A percentile compares a stretch with the other conserved stretches of the same genome.
phyloP scores from a whole-genome alignment of 148 eudicot species.

The Dianthus caryophyllus region DNA sequence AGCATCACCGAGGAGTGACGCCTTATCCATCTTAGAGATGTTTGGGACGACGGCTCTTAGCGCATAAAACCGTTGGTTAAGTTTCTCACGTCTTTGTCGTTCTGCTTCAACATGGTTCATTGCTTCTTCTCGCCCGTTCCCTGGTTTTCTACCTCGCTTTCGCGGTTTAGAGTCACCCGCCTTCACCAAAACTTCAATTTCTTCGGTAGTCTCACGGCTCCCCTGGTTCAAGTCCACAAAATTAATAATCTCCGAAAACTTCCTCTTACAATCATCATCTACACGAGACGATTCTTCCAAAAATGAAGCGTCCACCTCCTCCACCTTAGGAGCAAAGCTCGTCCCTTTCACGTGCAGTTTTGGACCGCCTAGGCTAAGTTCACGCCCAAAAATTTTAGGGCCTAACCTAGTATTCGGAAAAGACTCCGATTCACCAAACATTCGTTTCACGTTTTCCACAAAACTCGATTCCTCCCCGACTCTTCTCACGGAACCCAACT shows the following conservation, averaged over 20 bases:
- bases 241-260: slow-evolving; percentile 47
- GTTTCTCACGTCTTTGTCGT: slow-evolving; percentile 91
- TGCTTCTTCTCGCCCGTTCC: slow-evolving; percentile 84
- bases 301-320: slow-evolving; percentile 50
- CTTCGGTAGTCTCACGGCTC: slow-evolving; percentile 31
- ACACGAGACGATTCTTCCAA: slow-evolving; percentile 47
- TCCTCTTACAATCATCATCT: slow-evolving; percentile 28
- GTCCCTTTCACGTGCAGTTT: slow-evolving; percentile 55
- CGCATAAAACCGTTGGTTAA: slow-evolving; percentile 86
- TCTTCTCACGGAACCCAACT: slow-evolving; percentile 62
- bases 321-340: slow-evolving; percentile 70
- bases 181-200: slow-evolving; percentile 32
- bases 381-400: slow-evolving; percentile 69
- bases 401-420: slow-evolving; percentile 26
- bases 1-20: slow-evolving; percentile 89
- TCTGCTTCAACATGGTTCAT: slow-evolving; percentile 86
- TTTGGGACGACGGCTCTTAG: slow-evolving; percentile 91
- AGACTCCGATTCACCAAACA: slow-evolving; percentile 42
- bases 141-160: slow-evolving; percentile 86
- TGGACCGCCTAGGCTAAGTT: slow-evolving; percentile 58
- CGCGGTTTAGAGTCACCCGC: slow-evolving; percentile 57
- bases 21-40: slow-evolving; percentile 95
- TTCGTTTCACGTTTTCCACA: slow-evolving; percentile 47
- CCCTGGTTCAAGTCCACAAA: slow-evolving; percentile 32
- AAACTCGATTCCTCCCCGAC: slow-evolving; percentile 56